Evolutionary conservation across 1,139 yeast genomes (phyloP).

Genomic region (Diutina catenulata): DNA sequence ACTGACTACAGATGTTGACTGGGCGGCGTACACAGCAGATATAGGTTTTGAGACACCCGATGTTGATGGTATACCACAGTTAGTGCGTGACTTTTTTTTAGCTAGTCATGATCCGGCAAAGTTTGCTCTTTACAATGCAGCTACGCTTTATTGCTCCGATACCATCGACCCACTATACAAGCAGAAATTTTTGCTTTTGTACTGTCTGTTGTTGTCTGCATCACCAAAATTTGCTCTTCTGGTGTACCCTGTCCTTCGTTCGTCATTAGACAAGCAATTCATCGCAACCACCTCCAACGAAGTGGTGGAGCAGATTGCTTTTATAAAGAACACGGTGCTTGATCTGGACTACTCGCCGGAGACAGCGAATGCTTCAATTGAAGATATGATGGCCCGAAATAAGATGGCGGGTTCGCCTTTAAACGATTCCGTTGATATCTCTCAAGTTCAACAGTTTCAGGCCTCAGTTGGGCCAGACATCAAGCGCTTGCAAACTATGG

Average conservation of each 20-base stretch:
- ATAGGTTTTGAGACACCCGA: constrained; percentile 20
- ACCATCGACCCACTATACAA: constrained; percentile 22
- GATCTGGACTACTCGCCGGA: not conserved
- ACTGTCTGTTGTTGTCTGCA: constrained; percentile 28
- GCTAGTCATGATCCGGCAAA: constrained; percentile 30
- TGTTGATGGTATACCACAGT: constrained; percentile 32
- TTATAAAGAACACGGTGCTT: not conserved
- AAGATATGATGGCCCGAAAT: not conserved
- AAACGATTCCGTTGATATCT: not conserved
- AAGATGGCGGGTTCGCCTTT: not conserved
- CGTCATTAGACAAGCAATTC: constrained; percentile 15
- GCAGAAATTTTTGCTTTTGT: constrained; percentile 39
- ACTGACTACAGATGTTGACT: not conserved
- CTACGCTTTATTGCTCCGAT: constrained; percentile 38
- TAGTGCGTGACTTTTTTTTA: constrained; percentile 37
- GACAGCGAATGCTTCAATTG: not conserved
- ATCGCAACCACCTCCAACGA: not conserved
- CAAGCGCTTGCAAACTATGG: not conserved
- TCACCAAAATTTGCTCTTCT: constrained; percentile 27
- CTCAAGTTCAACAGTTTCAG: not conserved
- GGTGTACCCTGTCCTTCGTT: constrained; percentile 33
- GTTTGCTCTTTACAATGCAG: constrained; percentile 39
- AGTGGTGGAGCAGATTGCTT: not conserved
- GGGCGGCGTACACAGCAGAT: too few species aligned
- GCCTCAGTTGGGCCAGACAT: not conserved